Evolutionary conservation across 352 stramenopile genomes (phyloP), one percentile per base, ranked within the genome.

Genomic region (Elongisporangium prolatum): DNA sequence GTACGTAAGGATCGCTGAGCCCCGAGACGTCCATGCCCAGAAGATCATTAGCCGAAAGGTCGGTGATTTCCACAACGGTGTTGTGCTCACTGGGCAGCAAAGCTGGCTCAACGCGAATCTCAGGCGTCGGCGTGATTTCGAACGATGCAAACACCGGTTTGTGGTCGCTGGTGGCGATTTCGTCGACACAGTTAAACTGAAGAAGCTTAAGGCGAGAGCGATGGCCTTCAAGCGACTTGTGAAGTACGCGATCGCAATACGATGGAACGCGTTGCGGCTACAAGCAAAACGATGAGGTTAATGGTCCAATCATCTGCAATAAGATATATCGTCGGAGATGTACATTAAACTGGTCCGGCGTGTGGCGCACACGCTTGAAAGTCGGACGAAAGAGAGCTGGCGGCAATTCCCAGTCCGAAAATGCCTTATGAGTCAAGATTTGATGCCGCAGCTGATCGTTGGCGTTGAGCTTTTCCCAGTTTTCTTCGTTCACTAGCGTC

Each of bases 391-490:
- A 95, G 3, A 80, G 63, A 18, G 78, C 78, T 2, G 77, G 65
- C 9, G 66, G 75, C 4, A 93, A 61, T 44, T 88, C 67, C 79
- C 88, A 96, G 14, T 71, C 77, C 0, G 66, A 54, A 16, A 96
- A 74, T 24, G 79, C 63, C 53, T 84, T 84, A 24, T 82, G 70
- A 7, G 48, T 25, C 25, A 85, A 69, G 44, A 95, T 61, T 34
- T 94, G 80, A 47, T 83, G 74, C 18, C 71, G 68, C 1, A 96
- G 78, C 59, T 96, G 87, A 61, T 96, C 87, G 62, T 91, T 88
- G 48, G 65, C 68, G 56, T 88, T 84, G 24, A 96, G 65, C 9
- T 56, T 37, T 6, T 56, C 24, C 76, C 82, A 96, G 37, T 92
- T 84, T 57, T 85, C 86, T 44, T 69, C 68, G 16, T 69, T 65